These are phyloP conservation scores for Candida methanosorbosa DNA, from an alignment of 805 yeast species.

Conservation along the genomic window DNA sequence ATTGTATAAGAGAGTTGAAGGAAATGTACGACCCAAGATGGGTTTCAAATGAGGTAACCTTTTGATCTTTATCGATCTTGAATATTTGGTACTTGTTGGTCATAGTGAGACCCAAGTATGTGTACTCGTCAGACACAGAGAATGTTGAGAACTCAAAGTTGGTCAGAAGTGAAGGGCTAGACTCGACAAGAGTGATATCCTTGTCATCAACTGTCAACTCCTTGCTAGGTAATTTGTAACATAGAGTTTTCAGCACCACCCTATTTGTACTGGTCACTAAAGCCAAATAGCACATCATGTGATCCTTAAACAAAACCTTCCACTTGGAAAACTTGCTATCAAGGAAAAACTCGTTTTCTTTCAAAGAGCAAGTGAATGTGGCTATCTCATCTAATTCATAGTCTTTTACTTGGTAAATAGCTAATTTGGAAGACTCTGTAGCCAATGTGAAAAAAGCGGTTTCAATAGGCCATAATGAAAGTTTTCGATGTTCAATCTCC, in stretches of 20 bases:
- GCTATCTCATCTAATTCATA: neutral
- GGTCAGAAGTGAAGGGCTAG: no score
- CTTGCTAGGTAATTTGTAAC: no score
- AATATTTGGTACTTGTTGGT: constrained; percentile 4
- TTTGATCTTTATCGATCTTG: constrained; percentile 1
- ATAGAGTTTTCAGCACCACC: neutral
- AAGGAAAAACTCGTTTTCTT: neutral
- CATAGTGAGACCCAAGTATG: neutral
- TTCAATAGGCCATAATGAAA: constrained; percentile 8
- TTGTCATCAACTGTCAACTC: neutral
- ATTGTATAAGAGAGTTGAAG: constrained; percentile 9
- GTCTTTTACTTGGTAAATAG: neutral
- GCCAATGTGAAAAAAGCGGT: constrained; percentile 1
- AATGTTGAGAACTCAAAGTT: neutral
- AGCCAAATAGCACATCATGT: neutral
- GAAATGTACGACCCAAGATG: constrained; percentile 8
- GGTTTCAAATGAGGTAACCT: no score
- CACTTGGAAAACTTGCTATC: neutral
- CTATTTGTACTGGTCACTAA: neutral
- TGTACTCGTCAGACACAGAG: neutral
- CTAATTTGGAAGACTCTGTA: constrained; percentile 3
- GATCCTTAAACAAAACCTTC: neutral
- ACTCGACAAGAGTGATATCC: no score
- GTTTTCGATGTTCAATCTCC: neutral
- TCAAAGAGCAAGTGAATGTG: no score